A percentile compares a stretch with the other conserved stretches of the same genome.
Evolutionary conservation across 2,329 filamentous ascomycete species (phyloP).

Genomic region (Blastomyces parvus): DNA sequence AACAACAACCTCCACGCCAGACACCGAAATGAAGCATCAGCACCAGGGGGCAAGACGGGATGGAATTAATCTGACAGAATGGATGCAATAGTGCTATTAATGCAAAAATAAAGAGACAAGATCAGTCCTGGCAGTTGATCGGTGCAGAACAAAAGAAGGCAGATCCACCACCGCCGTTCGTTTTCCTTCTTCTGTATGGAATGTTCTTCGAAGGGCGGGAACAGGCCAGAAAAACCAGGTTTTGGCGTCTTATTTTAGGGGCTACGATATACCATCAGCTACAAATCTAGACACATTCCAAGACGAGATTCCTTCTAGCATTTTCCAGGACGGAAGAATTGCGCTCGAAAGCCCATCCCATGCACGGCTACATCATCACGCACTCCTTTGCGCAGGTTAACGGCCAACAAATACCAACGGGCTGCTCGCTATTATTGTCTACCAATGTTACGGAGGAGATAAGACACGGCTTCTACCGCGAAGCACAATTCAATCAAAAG

Average conservation of each 20-base stretch:
- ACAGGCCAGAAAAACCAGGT: not conserved
- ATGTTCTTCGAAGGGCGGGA: not conserved
- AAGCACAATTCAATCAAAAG: not conserved
- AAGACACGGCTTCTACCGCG: not conserved
- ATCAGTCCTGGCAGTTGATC: not conserved
- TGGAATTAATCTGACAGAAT: not conserved
- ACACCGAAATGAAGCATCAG: not conserved
- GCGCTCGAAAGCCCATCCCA: not conserved
- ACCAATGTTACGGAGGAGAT: not conserved
- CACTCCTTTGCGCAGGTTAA: not conserved
- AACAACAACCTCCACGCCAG: not conserved
- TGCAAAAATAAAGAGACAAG: not conserved
- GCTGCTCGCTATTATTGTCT: not conserved
- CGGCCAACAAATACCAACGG: not conserved
- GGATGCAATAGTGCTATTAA: not conserved
- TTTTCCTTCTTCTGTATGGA: not conserved
- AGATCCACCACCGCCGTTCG: not conserved
- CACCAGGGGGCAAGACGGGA: not conserved
- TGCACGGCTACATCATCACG: not conserved
- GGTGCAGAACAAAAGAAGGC: not conserved
- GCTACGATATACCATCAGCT: too few species aligned
- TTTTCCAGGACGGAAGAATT: not conserved
- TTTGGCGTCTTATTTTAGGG: not conserved
- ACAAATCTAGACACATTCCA: too few species aligned
- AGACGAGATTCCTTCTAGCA: not conserved